phyloP scores from a whole-genome alignment of 331 rosid genomes.

The Malus hybrid region DNA sequence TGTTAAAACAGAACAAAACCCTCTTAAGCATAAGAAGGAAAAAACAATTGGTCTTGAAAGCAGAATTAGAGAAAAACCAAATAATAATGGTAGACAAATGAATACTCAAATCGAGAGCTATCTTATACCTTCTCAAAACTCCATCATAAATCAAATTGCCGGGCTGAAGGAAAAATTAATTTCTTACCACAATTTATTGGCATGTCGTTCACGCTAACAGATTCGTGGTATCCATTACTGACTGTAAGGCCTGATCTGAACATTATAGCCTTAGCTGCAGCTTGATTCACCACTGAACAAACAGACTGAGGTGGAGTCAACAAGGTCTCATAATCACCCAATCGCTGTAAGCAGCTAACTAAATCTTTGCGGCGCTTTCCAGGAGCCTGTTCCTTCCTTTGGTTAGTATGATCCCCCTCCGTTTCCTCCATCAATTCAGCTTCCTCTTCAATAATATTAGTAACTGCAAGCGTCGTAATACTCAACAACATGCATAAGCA shows the following conservation, averaged over 20 bases:
- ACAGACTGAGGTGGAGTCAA: constrained; percentile 62
- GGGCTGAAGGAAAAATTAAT: constrained; percentile 19
- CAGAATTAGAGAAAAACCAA: not conserved
- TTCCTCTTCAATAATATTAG: constrained; percentile 76
- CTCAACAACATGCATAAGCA: constrained; percentile 77
- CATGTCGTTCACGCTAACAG: constrained; percentile 46
- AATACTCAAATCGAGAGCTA: not conserved
- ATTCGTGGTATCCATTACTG: constrained; percentile 39
- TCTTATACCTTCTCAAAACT: not conserved
- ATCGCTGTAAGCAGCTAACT: constrained; percentile 60
- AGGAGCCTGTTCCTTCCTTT: constrained; percentile 37
- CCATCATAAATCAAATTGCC: not conserved
- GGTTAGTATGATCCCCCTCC: constrained; percentile 39
- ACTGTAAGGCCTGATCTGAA: constrained; percentile 54
- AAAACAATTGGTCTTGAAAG: not conserved
- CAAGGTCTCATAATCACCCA: constrained; percentile 67
- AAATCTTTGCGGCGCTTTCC: constrained; percentile 61
- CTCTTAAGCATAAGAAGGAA: not conserved
- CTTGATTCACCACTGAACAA: constrained; percentile 65
- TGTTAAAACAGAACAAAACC: not conserved
- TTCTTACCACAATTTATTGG: constrained; percentile 64
- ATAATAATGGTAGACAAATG: not conserved
- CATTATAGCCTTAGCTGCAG: constrained; percentile 82
- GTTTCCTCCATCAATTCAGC: constrained; percentile 57
- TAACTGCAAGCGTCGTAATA: constrained; percentile 53